Conservation (phyloP, 495 filamentous ascomycete species). For the Alectoria sarmentosa region DNA sequence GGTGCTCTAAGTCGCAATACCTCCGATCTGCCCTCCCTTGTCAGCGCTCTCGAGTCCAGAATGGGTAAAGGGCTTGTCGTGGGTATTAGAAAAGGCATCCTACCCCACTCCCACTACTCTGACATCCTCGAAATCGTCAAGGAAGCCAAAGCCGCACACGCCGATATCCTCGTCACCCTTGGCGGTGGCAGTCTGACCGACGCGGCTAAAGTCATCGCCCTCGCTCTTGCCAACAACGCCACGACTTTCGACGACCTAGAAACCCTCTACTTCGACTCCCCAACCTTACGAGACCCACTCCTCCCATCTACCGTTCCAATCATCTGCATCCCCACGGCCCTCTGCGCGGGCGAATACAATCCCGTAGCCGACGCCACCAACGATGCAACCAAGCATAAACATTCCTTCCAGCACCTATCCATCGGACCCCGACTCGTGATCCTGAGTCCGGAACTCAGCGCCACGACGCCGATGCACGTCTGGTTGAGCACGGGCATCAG, state of each 20-base stretch:
- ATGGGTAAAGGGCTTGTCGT: conserved; percentile 18
- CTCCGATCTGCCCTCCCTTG: too few relatives aligned
- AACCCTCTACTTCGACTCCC: too few relatives aligned
- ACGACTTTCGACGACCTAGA: too few relatives aligned
- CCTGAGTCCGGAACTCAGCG: conserved; percentile 47
- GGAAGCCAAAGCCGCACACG: conserved; percentile 39
- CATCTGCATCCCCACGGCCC: conserved; percentile 49
- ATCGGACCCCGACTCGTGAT: conserved; percentile 49
- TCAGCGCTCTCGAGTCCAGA: too few relatives aligned
- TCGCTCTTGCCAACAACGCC: not conserved
- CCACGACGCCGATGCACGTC: conserved; percentile 48
- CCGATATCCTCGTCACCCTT: conserved; percentile 53
- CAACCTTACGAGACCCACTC: too few relatives aligned
- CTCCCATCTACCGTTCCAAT: conserved; percentile 20
- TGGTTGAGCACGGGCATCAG: conserved; percentile 58
- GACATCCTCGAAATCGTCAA: conserved; percentile 50
- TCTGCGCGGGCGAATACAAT: conserved; percentile 58
- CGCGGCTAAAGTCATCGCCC: conserved; percentile 49
- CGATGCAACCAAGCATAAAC: too few relatives aligned
- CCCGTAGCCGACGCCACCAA: conserved; percentile 47
- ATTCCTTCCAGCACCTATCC: conserved; percentile 3
- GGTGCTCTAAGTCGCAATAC: too few relatives aligned
- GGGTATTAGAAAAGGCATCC: conserved; percentile 49
- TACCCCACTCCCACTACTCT: conserved; percentile 51
- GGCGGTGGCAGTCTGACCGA: conserved; percentile 57